Evolutionary conservation across 805 yeast species (phyloP).

Genomic region (Ogataea pignaliae): DNA sequence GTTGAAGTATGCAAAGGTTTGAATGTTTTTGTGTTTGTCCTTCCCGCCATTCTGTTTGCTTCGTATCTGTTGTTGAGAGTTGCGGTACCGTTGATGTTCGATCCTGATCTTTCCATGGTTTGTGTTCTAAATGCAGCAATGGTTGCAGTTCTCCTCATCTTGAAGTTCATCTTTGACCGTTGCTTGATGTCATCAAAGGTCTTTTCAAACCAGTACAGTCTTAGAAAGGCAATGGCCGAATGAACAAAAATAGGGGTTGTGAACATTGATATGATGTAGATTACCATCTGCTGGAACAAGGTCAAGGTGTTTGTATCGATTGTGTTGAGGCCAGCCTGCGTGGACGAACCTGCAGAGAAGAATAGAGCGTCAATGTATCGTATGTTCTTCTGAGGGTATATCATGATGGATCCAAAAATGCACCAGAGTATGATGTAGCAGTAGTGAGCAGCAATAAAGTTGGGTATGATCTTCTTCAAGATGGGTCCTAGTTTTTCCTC

Average conservation of each 20-base stretch:
- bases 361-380: conserved; percentile 77
- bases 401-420: conserved; percentile 65
- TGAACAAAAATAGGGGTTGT: conserved; percentile 90
- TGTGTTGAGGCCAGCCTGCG: conserved; percentile 92
- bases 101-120: conserved; percentile 22
- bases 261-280: conserved; percentile 58
- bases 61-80: not conserved
- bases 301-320: conserved; percentile 58
- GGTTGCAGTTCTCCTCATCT: conserved; percentile 78
- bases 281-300: conserved; percentile 74
- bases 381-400: conserved; percentile 69
- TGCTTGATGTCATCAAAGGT: conserved; percentile 78
- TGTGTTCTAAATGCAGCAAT: conserved; percentile 43
- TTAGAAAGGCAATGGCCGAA: conserved; percentile 65
- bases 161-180: conserved; percentile 71
- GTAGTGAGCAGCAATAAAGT: conserved; percentile 65
- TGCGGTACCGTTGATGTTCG: conserved; percentile 1
- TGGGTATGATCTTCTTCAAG: conserved; percentile 41
- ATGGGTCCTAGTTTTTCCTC: conserved; percentile 39
- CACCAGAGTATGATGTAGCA: conserved; percentile 58
- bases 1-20: not conserved
- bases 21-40: not conserved
- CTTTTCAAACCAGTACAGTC: conserved; percentile 87
- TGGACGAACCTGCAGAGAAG: conserved; percentile 67
- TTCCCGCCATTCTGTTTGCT: not conserved